Evolutionary conservation across 2,329 filamentous ascomycete genomes (phyloP), one percentile per base, ranked within the genome.

Genomic region (Neurospora sp.): DNA sequence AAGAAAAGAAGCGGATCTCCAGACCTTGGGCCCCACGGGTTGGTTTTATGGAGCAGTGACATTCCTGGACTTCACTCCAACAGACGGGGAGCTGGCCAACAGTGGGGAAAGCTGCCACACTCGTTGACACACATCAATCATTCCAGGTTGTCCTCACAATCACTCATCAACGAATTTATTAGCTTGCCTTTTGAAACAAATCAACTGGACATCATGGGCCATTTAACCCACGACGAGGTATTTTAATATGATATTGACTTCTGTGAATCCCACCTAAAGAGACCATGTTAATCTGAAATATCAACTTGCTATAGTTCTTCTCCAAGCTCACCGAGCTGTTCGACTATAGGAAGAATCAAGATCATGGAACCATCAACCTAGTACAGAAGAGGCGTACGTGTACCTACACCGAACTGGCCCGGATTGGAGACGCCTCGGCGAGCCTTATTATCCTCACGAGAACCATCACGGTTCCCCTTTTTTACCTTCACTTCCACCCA

Each of bases 311-410:
- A 10, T 76, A 94, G 91, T 95, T 95, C 85, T 93, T 95, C 81
- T 81, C 83, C 72, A 85, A 86, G 77, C 85, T 95, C 73, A 82
- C 83, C 68, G 84, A 88, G 76, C 88, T 95, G 73, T 91, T 96
- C 81, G 84, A 87, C 72, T 80, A 84, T 73, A 86, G 86, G 72
- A 90, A 90, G 77, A 84, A 86, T 76, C 89, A 89, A 78, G 87
- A 90, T 75, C 90, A 93, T 79, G 91, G 91, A 75, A 88, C 89
- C 67, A 83, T 96, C 74, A 90, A 87, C 79, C 83, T 96, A 70
- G 90, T 87, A 68, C 92, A 96, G 78, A 95, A 95, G 79, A 86
- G 91, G 81, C 80, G 91, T 92, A 84, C 72, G 86, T 77, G 11
- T 12, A 6, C 57, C 33, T 10, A 19, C 66, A 23, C 68, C 37